Base-by-base conservation (phyloP, 768 basidiomycete species). In the Xerocomellus intermedius region DNA sequence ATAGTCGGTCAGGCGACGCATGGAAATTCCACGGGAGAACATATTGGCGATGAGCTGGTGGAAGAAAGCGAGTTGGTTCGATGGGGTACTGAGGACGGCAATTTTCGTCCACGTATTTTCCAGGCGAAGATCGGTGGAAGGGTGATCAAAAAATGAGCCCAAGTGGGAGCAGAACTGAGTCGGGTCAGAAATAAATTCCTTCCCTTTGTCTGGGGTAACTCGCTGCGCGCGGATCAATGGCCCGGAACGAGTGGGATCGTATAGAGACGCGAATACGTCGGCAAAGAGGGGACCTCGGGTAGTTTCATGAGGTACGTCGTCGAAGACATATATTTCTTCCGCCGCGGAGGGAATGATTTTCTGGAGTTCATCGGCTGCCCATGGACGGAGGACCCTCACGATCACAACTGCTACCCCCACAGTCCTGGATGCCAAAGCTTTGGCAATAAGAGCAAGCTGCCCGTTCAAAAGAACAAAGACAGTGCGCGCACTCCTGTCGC, bases 341-440 rank as follows among this genome's bases (percentile, higher is more conserved):
- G 77, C 85, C 16, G 80, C 80, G 7, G 75, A 48, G 7, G 93
- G 93, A 33, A 95, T 65, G 24, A 79, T 70, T 14, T 66, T 69
- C 58, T 77, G 78, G 56, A 96, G 77, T n/a, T 82, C 79, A 19
- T 77, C 74, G 55, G 85, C 83, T 63, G 82, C 76, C 94, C 94
- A 94, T 22, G 94, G 90, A 44, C 89, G 83, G 49, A 92, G 77
- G n/a, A 91, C 85, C 58, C 89, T 86, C 49, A 93, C 86, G 42
- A 81, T 71, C 52, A 94, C 75, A 1, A 87, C 78, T 3, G 85
- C 91, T 10, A 92, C 69, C 12, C 84, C 82, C 9, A 75, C 58
- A 1, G 70, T 62, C 37, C 68, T 71, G 37, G 67, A 57, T 13
- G 79, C 78, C 12, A 84, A 67, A 1, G 81, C 78, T 60, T 84